Conservation (phyloP, 1,284 basidiomycete genomes). For the Ceraceosorus guamensis region DNA sequence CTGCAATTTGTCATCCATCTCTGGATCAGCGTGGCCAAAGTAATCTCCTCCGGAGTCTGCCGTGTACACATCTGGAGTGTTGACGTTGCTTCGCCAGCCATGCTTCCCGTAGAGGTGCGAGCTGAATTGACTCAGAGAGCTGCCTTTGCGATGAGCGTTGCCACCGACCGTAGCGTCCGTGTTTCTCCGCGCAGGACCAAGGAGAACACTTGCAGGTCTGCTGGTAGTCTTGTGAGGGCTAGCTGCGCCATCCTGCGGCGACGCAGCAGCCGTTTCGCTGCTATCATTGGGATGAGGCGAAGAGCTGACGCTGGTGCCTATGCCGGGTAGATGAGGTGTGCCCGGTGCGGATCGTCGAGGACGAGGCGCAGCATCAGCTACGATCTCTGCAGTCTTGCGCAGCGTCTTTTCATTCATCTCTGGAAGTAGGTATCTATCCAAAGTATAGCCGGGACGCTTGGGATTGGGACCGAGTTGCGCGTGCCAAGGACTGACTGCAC, state of each 20-base stretch:
- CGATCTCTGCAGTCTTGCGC: constrained; percentile 41
- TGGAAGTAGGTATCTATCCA: constrained; percentile 56
- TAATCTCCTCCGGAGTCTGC: constrained; percentile 26
- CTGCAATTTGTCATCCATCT: constrained; percentile 20
- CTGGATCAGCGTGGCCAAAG: constrained; percentile 22
- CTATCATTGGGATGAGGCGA: constrained; percentile 6
- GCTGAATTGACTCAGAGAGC: background rate
- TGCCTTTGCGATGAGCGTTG: background rate
- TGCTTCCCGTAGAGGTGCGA: background rate
- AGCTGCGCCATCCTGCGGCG: constrained; percentile 2
- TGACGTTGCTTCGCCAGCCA: constrained; percentile 21
- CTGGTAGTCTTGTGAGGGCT: background rate
- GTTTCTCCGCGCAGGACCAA: background rate
- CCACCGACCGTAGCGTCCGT: background rate
- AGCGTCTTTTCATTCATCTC: constrained; percentile 48
- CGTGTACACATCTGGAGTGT: constrained; percentile 27
- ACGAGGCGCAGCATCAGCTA: constrained; percentile 38
- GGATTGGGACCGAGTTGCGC: constrained; percentile 59
- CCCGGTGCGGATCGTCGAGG: constrained; percentile 11
- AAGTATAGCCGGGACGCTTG: constrained; percentile 62
- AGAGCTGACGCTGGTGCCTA: background rate
- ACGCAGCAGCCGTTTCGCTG: constrained; percentile 10
- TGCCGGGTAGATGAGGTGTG: constrained; percentile 10
- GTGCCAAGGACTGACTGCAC: constrained; percentile 42
- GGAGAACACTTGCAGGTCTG: constrained; percentile 2